These are phyloP conservation scores for Diversispora eburnea DNA, from an alignment of 192 early-diverging fungal species.

Conservation along the genomic window DNA sequence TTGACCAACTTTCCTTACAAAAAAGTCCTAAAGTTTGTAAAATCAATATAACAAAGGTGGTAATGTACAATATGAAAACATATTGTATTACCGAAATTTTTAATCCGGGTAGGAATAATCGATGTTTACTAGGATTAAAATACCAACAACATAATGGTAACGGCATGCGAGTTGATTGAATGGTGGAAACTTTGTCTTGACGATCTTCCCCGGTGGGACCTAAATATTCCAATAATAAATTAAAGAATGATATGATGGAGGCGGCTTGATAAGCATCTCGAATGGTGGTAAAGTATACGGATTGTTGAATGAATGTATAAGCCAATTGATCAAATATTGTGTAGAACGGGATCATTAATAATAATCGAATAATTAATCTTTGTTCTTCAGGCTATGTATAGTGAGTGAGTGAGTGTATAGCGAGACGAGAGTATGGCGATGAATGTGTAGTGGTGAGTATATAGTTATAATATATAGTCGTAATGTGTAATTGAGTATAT, in stretches of 20 bases:
- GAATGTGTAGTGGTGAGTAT: no score
- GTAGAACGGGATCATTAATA: slow-evolving; percentile 73
- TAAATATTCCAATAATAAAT: slow-evolving; percentile 64
- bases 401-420: background rate
- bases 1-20: slow-evolving; percentile 38
- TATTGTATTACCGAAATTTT: slow-evolving; percentile 73
- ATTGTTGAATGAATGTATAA: slow-evolving; percentile 66
- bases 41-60: slow-evolving; percentile 60
- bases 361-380: slow-evolving; percentile 73
- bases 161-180: background rate
- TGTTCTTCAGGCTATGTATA: slow-evolving; percentile 56
- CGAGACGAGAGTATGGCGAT: no score
- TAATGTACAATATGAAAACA: slow-evolving; percentile 55
- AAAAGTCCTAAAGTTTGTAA: slow-evolving; percentile 57
- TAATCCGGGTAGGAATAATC: slow-evolving; percentile 32
- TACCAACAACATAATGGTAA: background rate
- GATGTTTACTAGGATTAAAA: background rate
- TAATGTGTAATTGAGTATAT: no score
- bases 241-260: slow-evolving; percentile 70
- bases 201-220: slow-evolving; percentile 46
- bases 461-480: no score
- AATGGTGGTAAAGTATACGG: slow-evolving; percentile 64
- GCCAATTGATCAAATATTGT: slow-evolving; percentile 61
- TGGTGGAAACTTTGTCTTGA: background rate
- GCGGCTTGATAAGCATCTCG: slow-evolving; percentile 76